These are phyloP conservation scores for Scenedesmus sp. DNA, from an alignment of 163 green algal genomes.

Conservation along the genomic window DNA sequence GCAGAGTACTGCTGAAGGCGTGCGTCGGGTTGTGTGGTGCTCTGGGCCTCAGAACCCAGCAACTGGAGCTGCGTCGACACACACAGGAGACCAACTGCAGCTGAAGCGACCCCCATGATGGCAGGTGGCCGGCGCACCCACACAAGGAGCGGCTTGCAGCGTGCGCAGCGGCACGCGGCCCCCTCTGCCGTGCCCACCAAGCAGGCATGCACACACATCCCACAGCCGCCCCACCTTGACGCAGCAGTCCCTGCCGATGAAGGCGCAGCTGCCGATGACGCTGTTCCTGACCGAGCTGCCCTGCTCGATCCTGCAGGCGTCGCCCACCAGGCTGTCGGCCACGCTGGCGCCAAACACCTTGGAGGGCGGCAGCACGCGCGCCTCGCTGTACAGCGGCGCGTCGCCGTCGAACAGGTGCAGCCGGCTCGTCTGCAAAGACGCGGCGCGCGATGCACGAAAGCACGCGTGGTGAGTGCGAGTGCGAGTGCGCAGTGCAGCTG, in stretches of 20 bases:
- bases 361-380: slow-evolving; percentile 91
- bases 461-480: too few relatives aligned
- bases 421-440: neutral
- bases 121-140: too few relatives aligned
- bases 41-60: too few relatives aligned
- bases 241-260: slow-evolving; percentile 31
- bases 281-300: slow-evolving; percentile 45
- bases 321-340: slow-evolving; percentile 45
- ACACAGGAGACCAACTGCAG: too few relatives aligned
- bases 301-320: slow-evolving; percentile 33
- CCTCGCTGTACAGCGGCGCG: slow-evolving; percentile 96
- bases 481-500: too few relatives aligned
- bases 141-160: too few relatives aligned
- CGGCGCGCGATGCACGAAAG: neutral
- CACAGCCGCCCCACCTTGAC: slow-evolving; percentile 35
- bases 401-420: slow-evolving; percentile 74
- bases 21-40: too few relatives aligned
- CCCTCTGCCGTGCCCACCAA: too few relatives aligned
- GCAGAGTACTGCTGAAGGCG: too few relatives aligned
- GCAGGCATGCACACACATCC: too few relatives aligned
- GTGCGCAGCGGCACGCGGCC: neutral
- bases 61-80: too few relatives aligned
- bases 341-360: slow-evolving; percentile 64
- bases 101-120: too few relatives aligned
- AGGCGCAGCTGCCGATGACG: slow-evolving; percentile 50